Evolutionary conservation across 495 filamentous ascomycete genomes (phyloP).

Genomic region (Symbiotaphrina buchneri): DNA sequence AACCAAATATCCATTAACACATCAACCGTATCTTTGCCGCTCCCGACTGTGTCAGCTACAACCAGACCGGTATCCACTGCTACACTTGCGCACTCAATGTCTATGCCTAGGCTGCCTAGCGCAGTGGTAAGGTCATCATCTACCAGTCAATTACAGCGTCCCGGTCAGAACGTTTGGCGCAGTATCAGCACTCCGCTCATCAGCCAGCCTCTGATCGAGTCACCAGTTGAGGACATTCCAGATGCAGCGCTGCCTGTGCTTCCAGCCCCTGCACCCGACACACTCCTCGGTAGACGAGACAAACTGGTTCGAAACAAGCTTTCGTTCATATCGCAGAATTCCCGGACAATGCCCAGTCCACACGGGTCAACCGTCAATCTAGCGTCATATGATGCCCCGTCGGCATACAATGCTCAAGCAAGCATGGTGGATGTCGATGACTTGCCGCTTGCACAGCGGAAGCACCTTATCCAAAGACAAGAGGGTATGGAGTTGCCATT

Average conservation of each 20-base stretch:
- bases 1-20: neutral
- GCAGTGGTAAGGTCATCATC: no score
- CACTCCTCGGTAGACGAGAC: slow-evolving; percentile 39
- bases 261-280: slow-evolving; percentile 20
- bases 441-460: slow-evolving; percentile 52
- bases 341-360: slow-evolving; percentile 7
- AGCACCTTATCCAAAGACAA: slow-evolving; percentile 21
- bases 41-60: neutral
- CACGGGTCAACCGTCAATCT: slow-evolving; percentile 10
- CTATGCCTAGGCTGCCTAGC: no score
- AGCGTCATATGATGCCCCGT: slow-evolving; percentile 5
- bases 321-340: slow-evolving; percentile 12
- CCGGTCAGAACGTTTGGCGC: no score
- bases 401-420: slow-evolving; percentile 6
- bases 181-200: no score
- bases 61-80: neutral
- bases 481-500: no score
- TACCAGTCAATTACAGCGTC: no score
- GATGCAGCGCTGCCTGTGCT: slow-evolving; percentile 12
- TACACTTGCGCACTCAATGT: neutral
- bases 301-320: slow-evolving; percentile 29
- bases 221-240: slow-evolving; percentile 17
- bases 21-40: neutral
- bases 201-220: no score
- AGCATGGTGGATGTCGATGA: slow-evolving; percentile 31